Evolutionary conservation across 805 yeast genomes (phyloP).

Genomic region (Cyberlindnera nakhonratchasimensis): DNA sequence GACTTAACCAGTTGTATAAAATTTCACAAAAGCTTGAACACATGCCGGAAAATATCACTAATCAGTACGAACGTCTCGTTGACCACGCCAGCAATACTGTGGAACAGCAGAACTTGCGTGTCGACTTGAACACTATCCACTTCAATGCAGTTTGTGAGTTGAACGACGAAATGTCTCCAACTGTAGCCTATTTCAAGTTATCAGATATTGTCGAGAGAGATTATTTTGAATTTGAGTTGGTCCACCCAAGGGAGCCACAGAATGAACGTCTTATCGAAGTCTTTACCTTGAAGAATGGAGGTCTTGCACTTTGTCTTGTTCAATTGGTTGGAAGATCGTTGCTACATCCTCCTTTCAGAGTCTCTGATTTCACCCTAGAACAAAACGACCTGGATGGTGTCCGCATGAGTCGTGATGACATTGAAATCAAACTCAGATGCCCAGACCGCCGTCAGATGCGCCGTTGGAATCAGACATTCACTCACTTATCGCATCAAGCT

Average conservation of each 20-base stretch:
- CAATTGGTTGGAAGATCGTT: slow-evolving; percentile 24
- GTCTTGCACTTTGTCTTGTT: slow-evolving; percentile 25
- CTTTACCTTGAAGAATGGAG: slow-evolving; percentile 17
- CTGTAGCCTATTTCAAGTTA: slow-evolving; percentile 20
- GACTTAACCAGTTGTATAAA: slow-evolving; percentile 15
- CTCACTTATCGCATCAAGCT: slow-evolving; percentile 6
- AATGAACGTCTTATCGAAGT: slow-evolving; percentile 20
- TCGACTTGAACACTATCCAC: slow-evolving; percentile 20
- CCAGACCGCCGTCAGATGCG: slow-evolving; percentile 25
- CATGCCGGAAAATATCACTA: slow-evolving; percentile 3
- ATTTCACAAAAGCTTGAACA: slow-evolving; percentile 8
- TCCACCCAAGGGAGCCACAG: slow-evolving; percentile 8
- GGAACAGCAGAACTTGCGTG: slow-evolving; percentile 19
- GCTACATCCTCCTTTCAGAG: slow-evolving; percentile 24
- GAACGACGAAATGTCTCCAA: slow-evolving; percentile 2
- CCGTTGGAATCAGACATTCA: slow-evolving; percentile 21
- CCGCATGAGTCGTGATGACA: slow-evolving; percentile 3
- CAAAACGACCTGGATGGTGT: slow-evolving; percentile 14
- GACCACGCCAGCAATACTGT: slow-evolving; percentile 21
- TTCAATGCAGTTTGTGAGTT: slow-evolving; percentile 22
- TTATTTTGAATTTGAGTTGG: slow-evolving; percentile 22
- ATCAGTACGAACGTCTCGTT: slow-evolving; percentile 9
- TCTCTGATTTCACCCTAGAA: slow-evolving; percentile 13
- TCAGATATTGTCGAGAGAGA: slow-evolving; percentile 24
- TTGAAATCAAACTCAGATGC: slow-evolving; percentile 18